Evolutionary conservation across 2,329 filamentous ascomycete species (phyloP), one percentile per base, ranked within the genome.

Genomic region (Cladosporium sp.): DNA sequence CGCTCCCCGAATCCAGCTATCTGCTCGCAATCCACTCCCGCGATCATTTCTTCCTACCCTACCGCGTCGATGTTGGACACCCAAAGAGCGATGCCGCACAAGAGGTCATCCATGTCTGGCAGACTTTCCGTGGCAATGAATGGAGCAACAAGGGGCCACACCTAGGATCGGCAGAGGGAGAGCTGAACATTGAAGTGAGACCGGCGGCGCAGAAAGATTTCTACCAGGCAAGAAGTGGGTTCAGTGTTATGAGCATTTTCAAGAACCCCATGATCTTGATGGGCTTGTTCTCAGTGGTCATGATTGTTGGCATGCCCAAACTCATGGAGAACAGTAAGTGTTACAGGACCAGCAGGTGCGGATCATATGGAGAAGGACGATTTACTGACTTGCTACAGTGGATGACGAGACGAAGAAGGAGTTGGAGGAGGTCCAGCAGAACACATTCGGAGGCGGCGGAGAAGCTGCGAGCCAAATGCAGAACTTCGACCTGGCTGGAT

Each of bases 251-350:
- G 51, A 81, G 80, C 52, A 83, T 96, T 50, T 76, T 96, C 61
- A 93, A 93, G 75, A 95, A 88, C 66, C 93, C 93, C 3, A 97
- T 97, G 90, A 96, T 97, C 56, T 78, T 98, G 53, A 85, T 98
- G 75, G 90, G 86, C 4, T 71, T 95, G 29, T 83, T 93, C 33
- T 89, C 85, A 54, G 82, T 96, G 74, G 84, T 74, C 4, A 75
- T 96, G 57, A 90, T 95, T 55, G 78, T 97, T 61, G 91, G 91
- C 58, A 88, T 97, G 86, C 93, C 93, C 12, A 93, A 96, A 69
- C 70, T 98, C 50, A 83, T 97, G 74, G 91, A 97, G 45, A 96
- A 93, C 67, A 95, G 91, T 96, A 81, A 55, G 88, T 79, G 3
- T 22, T 19, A 7, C 20, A 25, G 39, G 32, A 15, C 13, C n/a